Base-by-base conservation (phyloP, 768 basidiomycete genomes). In the Xerocomellus dryophilus region DNA sequence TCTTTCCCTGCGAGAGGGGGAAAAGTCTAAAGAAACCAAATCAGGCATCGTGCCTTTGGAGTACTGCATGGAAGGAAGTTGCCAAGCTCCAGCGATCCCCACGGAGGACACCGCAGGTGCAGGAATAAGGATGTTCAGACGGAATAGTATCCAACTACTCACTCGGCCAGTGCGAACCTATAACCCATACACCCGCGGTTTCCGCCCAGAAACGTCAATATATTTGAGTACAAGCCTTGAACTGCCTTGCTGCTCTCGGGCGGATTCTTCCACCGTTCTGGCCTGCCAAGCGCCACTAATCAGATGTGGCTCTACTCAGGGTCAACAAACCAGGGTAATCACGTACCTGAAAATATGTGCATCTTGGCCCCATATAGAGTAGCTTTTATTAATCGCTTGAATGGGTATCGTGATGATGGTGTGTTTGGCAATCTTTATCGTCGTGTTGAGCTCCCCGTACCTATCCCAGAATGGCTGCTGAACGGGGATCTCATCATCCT, bases 171-270 rank as follows among this genome's bases (percentile, higher is more conserved):
- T 15, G 82, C 82, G 61, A 85, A 86, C 60, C 76, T 77, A 65
- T 78, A 83, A 14, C 85, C 81, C 59, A 85, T 83, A 57, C 81
- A 83, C 18, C 81, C 81, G 31, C 84, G 74, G 61, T 78, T 78
- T 53, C 81, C 83, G 54, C 78, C 78, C 32, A 83, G 71, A 66
- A 84, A 86, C 17, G 82, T 83, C 52, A 84, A 57, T 20, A 73
- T 78, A 53, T 80, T 77, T 1, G 77, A 73, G 62, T 78, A 81
- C 53, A 85, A 66, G 23, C 83, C 84, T 34, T 75, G 80, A 32
- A 79, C 71, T 18, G 66, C 69, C 49, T 67, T 68, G 47, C 67
- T 71, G 32, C 68, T 71, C 31, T 64, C 59, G 12, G 75, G 74
- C 9, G 68, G 71, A 27, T 71, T 66, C 46, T 72, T 66, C 82